phyloP scores from a whole-genome alignment of 371 early-diverging fungal genomes.

The Chytridiales sp. region DNA sequence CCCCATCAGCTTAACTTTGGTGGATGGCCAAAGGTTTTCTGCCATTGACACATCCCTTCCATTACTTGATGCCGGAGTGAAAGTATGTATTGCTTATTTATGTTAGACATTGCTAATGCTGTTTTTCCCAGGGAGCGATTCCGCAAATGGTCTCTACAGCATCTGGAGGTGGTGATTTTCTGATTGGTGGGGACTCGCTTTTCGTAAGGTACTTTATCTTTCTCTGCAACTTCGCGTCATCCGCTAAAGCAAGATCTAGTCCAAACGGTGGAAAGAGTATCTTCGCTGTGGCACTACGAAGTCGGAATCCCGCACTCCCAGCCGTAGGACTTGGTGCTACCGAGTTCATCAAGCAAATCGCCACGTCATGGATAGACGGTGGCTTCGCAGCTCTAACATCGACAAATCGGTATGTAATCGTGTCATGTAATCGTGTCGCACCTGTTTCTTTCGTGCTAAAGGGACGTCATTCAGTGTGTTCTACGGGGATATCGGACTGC shows the following conservation, averaged over 20 bases:
- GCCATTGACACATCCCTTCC: background rate
- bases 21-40: background rate
- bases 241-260: conserved; percentile 6
- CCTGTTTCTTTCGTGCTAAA: background rate
- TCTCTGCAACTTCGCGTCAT: background rate
- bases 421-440: no score
- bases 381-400: conserved; percentile 31
- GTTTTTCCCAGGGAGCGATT: conserved; percentile 1
- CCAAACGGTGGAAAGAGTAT: conserved; percentile 27
- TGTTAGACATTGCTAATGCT: background rate
- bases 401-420: conserved; percentile 19
- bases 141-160: conserved; percentile 3
- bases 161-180: conserved; percentile 16
- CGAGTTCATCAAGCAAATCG: conserved; percentile 26
- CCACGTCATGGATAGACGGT: conserved; percentile 4
- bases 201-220: conserved; percentile 12
- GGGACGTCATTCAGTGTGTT: conserved; percentile 16
- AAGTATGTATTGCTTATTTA: no score
- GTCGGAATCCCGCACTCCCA: conserved; percentile 21
- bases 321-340: conserved; percentile 15
- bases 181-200: conserved; percentile 21
- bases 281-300: conserved; percentile 18
- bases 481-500: conserved; percentile 16
- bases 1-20: no score
- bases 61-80: background rate